Base-by-base conservation (phyloP, 768 basidiomycete genomes). In the Leccinellum rugosiceps region DNA sequence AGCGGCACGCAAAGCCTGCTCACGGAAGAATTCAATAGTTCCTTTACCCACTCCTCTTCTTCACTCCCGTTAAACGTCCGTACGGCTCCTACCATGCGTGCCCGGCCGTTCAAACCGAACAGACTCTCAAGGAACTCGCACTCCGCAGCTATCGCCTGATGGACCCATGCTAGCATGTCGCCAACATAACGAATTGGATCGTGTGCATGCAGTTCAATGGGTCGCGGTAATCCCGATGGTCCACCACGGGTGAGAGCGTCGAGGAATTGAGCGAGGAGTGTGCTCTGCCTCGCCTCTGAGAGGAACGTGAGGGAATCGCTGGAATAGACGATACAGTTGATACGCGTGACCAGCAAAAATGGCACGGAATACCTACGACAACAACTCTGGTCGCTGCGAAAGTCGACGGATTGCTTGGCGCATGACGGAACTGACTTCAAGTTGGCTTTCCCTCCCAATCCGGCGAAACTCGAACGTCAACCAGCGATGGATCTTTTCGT, bases 81-180 rank as follows among this genome's bases (percentile, higher is more conserved):
- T 28, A 85, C 79, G 59, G 86, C 82, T 58, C 96, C 83, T 57
- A 94, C 85, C 93, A 94, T 88, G 67, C 87, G 74, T 0, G 31
- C 30, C 25, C 60, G 62, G 38, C 75, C 78, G 52, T 74, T 78
- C 50, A 94, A 65, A 6, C 83, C 88, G 60, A 98, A 98, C 25
- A 98, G 72, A 32, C 84, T 79, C 66, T 98, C 94, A 21, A 99
- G 79, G 65, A 95, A 94, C 74, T 98, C 97, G 45, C 87, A 87
- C 67, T 99, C 97, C 1, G 90, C 90, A 1, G 97, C 97, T 58
- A 97, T 93, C 0, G 89, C 83, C 60, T 98, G 96, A 72, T 99
- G 96, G 1, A 98, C 87, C 96, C 96, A 98, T 0, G 95, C 96
- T 8, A 98, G 84, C 92, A 98, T 98, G 73, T 98, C 96, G 14